Evolutionary conservation across 2,329 filamentous ascomycete genomes (phyloP), one percentile per base, ranked within the genome.

Genomic region (Aspergillus sp.): DNA sequence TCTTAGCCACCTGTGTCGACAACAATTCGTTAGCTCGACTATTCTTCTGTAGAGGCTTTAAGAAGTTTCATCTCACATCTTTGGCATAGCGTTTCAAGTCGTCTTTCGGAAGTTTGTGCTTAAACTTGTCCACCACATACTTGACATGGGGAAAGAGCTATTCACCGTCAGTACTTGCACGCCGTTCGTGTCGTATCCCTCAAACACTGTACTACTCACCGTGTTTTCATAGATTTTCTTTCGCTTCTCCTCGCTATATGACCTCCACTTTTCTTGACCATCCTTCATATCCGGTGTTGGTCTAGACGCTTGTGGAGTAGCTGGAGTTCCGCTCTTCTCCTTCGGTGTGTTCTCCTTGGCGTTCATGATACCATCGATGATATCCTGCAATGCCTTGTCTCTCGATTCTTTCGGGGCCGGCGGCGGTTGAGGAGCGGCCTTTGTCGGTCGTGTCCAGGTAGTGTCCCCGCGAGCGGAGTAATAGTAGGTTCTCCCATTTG

Each of bases 191-290:
- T 5, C 12, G 15, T 19, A 36, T 15, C 4, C n/a, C 4, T 25
- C 9, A 30, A 28, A 55, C 28, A 8, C n/a, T 23, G 25, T n/a
- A 13, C 12, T 36, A 81, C 91, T 75, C 83, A 96, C 92, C 55
- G 92, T 96, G 72, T 93, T 93, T 76, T 97, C 93, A 70, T 97
- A 98, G 2, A 97, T 83, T 80, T 92, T 97, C 85, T 92, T 96
- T 77, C 95, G 91, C 78, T 97, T 97, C 66, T 97, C 93, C 67
- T 82, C 74, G 57, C 77, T 75, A 61, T 80, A 79, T 55, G 78
- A 82, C 70, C 80, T 83, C 67, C 81, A 82, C 51, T 82, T 82
- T 47, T 82, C 81, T 21, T 78, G 72, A 8, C 70, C 69, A 62
- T 75, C 74, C 62, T 75, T 79, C 64, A 73, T 76, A 36, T 77